Percentiles rank a stretch among this genome's conserved stretches.
phyloP scores from a whole-genome alignment of 148 eudicot genomes.

The Polygonum aviculare region DNA sequence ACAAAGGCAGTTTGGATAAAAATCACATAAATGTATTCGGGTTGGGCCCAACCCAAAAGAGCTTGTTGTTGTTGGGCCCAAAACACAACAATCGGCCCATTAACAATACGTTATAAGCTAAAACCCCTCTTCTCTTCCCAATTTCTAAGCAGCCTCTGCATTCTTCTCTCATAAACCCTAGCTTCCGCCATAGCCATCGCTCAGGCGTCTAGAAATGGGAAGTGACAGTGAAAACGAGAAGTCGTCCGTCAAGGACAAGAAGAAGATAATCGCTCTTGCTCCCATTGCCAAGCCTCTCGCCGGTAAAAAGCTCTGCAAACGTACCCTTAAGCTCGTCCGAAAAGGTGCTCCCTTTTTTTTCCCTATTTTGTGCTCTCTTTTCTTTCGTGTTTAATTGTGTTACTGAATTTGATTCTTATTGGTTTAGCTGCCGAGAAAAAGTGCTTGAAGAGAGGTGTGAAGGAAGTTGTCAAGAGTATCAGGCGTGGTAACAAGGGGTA shows the following conservation, averaged over 20 bases:
- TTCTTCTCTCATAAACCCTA: not conserved
- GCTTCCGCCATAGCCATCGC: not conserved
- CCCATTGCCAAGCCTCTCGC: conserved; percentile 94
- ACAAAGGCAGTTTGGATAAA: no score
- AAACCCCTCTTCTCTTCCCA: not conserved
- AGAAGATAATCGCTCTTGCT: conserved; percentile 49
- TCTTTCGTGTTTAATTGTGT: not conserved
- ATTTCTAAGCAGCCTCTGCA: not conserved
- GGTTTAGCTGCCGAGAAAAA: conserved; percentile 78
- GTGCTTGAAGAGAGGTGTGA: conserved; percentile 93
- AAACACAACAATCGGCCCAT: not conserved
- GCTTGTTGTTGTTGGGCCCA: not conserved
- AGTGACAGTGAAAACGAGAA: conserved; percentile 82
- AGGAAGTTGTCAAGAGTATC: conserved; percentile 93
- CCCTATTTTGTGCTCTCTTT: not conserved
- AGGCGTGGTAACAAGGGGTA: conserved; percentile 91
- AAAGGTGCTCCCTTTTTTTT: conserved; percentile 28
- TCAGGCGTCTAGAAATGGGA: conserved; percentile 23
- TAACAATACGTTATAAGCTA: not conserved
- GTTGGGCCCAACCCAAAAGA: not conserved
- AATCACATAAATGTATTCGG: no score
- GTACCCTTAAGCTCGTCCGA: conserved; percentile 78
- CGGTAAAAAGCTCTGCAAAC: conserved; percentile 86
- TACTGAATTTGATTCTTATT: not conserved
- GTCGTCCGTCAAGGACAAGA: conserved; percentile 49